Conservation (phyloP, 2,329 filamentous ascomycete species). For the Penicillium sp. region DNA sequence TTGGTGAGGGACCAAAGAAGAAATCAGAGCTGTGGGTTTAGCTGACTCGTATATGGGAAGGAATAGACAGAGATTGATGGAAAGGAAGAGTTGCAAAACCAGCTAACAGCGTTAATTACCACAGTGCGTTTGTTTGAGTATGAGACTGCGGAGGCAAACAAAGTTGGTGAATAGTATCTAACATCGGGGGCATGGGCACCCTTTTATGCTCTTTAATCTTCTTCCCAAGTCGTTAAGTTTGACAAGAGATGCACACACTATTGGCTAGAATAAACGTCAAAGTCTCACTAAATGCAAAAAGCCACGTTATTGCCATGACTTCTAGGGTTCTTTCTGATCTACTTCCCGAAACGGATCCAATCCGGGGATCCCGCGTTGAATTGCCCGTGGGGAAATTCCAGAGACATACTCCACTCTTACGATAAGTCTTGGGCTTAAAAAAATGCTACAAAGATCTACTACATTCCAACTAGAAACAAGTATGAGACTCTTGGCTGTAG, state of each 20-base stretch:
- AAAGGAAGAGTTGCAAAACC: background rate
- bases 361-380: slow-evolving; percentile 6
- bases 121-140: background rate
- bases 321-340: slow-evolving; percentile 2
- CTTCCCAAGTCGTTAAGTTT: slow-evolving; percentile 3
- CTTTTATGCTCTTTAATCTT: slow-evolving; percentile 12
- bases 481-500: background rate
- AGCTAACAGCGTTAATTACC: background rate
- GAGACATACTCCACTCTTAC: background rate
- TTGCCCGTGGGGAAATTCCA: slow-evolving; percentile 11
- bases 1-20: background rate
- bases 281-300: background rate
- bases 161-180: background rate
- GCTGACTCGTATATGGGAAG: background rate
- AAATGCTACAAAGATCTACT: slow-evolving; percentile 1
- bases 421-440: background rate
- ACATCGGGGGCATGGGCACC: background rate
- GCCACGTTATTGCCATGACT: background rate
- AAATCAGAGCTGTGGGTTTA: background rate
- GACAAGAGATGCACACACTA: background rate
- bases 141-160: background rate
- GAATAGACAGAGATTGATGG: background rate
- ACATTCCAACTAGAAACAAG: background rate
- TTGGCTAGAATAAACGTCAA: slow-evolving; percentile 6
- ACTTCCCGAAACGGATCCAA: slow-evolving; percentile 15